Base-by-base conservation (phyloP, 768 basidiomycete species). In the Dioszegia hungarica region DNA sequence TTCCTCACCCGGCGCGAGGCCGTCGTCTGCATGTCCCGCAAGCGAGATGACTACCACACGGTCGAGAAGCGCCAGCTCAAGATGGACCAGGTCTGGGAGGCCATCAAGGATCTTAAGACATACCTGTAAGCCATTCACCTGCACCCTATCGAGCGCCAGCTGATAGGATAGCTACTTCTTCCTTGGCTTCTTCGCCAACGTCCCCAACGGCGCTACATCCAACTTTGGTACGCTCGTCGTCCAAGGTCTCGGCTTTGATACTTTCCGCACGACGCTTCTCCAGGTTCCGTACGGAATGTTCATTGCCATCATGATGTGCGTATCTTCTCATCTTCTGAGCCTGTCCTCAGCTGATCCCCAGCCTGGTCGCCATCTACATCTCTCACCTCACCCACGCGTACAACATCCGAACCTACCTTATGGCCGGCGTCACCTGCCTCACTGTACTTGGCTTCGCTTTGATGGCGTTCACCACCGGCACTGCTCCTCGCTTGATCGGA, bases 81-180 rank as follows among this genome's bases (percentile, higher is more conserved):
- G 36, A 64, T 60, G 66, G 54, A 61, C 11, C 72, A 73, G 33
- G 54, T 72, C 25, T 31, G 27, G 29, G 70, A 73, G 44, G 57
- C 65, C 8, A 22, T 66, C 53, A 54, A 54, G 43, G 74, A 73
- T 39, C 57, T 66, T 15, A 72, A 70, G 56, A 68, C 64, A 8
- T 72, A 67, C 56, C 57, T 75, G 45, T 46, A 28, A 28, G 45
- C n/a, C n/a, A n/a, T n/a, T n/a, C n/a, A n/a, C n/a, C n/a, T n/a
- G n/a, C n/a, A n/a, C n/a, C n/a, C n/a, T n/a, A n/a, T n/a, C n/a
- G n/a, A n/a, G n/a, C n/a, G n/a, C n/a, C n/a, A n/a, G n/a, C n/a
- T n/a, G n/a, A n/a, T n/a, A n/a, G n/a, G n/a, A n/a, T n/a, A 46
- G 45, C 1, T 76, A 71, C 66, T 74, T 74, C 67, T 52, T 70